phyloP scores from a whole-genome alignment of 768 basidiomycete genomes.

The Mycena alexandri region DNA sequence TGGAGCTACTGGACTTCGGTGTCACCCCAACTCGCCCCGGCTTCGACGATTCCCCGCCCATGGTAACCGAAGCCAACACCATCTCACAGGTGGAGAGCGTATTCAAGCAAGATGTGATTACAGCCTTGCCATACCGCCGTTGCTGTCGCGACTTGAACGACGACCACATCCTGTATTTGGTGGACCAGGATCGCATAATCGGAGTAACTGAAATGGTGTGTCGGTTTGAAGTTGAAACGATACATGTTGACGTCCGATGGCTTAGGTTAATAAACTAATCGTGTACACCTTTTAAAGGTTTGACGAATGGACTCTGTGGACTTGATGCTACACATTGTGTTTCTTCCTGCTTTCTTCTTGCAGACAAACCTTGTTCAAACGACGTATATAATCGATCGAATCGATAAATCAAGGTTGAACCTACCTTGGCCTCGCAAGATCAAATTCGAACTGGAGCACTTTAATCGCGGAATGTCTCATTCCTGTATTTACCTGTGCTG shows the following conservation, averaged over 20 bases:
- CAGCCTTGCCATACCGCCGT: conserved; percentile 9
- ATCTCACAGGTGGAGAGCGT: neutral
- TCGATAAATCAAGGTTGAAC: no score
- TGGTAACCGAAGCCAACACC: conserved; percentile 4
- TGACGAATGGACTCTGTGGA: no score
- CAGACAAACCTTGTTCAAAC: no score
- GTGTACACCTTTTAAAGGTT: conserved; percentile 10
- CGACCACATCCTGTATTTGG: neutral
- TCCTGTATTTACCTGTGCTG: neutral
- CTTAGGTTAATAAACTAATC: conserved; percentile 5
- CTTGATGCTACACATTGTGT: no score
- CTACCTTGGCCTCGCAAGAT: no score
- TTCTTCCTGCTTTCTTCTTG: no score
- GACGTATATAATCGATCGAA: no score
- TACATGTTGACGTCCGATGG: neutral
- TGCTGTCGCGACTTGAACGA: neutral
- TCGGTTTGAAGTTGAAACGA: neutral
- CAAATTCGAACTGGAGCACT: no score
- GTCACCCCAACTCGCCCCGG: conserved; percentile 5
- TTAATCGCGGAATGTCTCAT: no score
- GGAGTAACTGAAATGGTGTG: conserved; percentile 12
- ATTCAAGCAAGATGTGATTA: neutral
- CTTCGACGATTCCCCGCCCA: neutral
- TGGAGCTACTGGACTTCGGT: conserved; percentile 33
- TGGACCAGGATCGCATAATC: conserved; percentile 11